Conservation (phyloP, 441 rosid species). For the Francoa sonchifolia region DNA sequence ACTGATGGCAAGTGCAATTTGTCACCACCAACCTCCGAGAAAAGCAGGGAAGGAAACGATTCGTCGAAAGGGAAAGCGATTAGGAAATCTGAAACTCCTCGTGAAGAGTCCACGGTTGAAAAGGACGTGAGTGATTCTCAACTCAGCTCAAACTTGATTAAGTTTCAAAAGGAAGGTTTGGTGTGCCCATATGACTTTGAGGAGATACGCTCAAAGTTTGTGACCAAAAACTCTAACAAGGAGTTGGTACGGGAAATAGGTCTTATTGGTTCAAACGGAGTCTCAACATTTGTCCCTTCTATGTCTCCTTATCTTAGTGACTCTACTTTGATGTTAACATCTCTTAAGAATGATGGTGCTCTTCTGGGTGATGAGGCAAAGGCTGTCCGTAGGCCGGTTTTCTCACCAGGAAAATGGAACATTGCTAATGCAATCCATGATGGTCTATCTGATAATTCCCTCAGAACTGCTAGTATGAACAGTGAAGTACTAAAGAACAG, state of each 20-base stretch:
- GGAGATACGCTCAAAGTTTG: slow-evolving; percentile 68
- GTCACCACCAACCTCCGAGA: slow-evolving; percentile 27
- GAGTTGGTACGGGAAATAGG: slow-evolving; percentile 81
- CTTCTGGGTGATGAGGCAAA: slow-evolving; percentile 21
- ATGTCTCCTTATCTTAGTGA: slow-evolving; percentile 40
- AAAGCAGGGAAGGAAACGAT: slow-evolving; percentile 29
- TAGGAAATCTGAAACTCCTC: slow-evolving; percentile 21
- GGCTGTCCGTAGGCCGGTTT: slow-evolving; percentile 15
- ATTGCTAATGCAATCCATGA: slow-evolving; percentile 20
- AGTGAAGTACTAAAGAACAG: slow-evolving; percentile 19
- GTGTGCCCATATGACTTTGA: slow-evolving; percentile 52
- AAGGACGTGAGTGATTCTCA: slow-evolving; percentile 23
- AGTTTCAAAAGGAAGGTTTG: slow-evolving; percentile 40
- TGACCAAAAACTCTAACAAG: slow-evolving; percentile 71
- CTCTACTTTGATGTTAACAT: slow-evolving; percentile 28
- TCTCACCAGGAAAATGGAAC: slow-evolving; percentile 21
- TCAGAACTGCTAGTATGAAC: slow-evolving; percentile 18
- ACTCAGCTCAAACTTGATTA: slow-evolving; percentile 41
- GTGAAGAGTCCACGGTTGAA: slow-evolving; percentile 22
- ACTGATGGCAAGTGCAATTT: slow-evolving; percentile 45
- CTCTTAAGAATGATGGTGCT: slow-evolving; percentile 17
- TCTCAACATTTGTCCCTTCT: slow-evolving; percentile 48
- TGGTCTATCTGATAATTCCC: slow-evolving; percentile 22
- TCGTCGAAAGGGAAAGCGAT: slow-evolving; percentile 31
- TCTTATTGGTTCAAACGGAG: slow-evolving; percentile 70